These are phyloP conservation scores for Claviceps maximensis DNA, from an alignment of 2,329 filamentous ascomycete genomes.

Conservation along the genomic window DNA sequence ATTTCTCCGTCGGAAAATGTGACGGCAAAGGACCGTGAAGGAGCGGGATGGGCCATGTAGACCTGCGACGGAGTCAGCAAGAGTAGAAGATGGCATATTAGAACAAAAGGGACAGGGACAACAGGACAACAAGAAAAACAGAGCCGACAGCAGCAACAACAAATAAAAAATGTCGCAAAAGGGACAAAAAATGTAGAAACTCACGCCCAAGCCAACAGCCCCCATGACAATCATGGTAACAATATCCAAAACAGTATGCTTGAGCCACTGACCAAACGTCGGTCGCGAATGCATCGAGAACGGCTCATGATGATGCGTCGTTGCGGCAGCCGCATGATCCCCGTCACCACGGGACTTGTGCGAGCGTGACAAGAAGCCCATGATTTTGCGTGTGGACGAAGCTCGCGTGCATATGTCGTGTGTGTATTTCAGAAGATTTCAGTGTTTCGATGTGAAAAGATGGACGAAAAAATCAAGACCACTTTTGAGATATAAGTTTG, in stretches of 20 bases:
- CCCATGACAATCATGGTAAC: slow-evolving; percentile 55
- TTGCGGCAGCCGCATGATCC: neutral
- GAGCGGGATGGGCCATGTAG: slow-evolving; percentile 51
- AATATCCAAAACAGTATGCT: slow-evolving; percentile 53
- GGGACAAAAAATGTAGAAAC: slow-evolving; percentile 9
- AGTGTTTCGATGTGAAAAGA: too few species aligned
- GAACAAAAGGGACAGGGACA: neutral
- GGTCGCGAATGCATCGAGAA: slow-evolving; percentile 38
- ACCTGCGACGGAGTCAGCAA: slow-evolving; percentile 25
- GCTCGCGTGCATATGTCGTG: neutral
- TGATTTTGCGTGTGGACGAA: neutral
- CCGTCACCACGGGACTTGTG: neutral
- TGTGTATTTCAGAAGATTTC: too few species aligned
- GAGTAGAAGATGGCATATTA: neutral
- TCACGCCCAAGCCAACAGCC: slow-evolving; percentile 51
- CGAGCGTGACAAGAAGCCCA: slow-evolving; percentile 3
- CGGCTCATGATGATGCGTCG: slow-evolving; percentile 6
- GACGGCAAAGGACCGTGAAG: slow-evolving; percentile 46
- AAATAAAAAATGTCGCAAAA: neutral
- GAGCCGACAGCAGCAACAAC: neutral
- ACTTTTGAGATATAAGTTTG: too few species aligned
- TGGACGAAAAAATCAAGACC: too few species aligned
- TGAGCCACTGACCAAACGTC: slow-evolving; percentile 57
- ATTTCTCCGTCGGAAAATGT: slow-evolving; percentile 53
- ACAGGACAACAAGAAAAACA: neutral